phyloP scores from a whole-genome alignment of 1,284 basidiomycete species.

The Microbotryum saponariae region DNA sequence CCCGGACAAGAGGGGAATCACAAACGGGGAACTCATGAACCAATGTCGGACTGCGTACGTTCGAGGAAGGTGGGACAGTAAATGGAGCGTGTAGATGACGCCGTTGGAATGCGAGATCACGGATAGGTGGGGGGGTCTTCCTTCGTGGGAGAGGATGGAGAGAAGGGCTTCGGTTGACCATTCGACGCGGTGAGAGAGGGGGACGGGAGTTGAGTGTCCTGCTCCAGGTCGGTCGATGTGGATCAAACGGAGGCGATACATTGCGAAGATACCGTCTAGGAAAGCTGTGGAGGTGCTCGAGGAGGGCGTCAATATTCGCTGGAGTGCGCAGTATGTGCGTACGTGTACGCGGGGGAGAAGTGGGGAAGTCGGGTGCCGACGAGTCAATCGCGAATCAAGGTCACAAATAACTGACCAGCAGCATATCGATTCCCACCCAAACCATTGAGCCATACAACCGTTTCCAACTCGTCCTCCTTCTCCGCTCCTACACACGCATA shows the following conservation, averaged over 20 bases:
- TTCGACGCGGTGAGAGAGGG: background rate
- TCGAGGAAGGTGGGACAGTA: conserved; percentile 6
- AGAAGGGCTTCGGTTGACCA: conserved; percentile 5
- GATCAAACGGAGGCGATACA: conserved; percentile 7
- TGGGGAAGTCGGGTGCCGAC: background rate
- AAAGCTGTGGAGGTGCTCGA: background rate
- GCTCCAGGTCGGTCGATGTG: conserved; percentile 16
- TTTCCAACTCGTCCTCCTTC: background rate
- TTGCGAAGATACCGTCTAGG: conserved; percentile 7
- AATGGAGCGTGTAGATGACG: conserved; percentile 14
- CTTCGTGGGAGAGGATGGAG: conserved; percentile 12
- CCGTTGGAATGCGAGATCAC: background rate
- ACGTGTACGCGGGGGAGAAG: too few relatives aligned
- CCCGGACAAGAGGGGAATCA: conserved; percentile 12
- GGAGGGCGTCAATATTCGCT: background rate
- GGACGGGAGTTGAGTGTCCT: conserved; percentile 5
- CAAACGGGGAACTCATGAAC: conserved; percentile 13
- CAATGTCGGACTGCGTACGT: background rate
- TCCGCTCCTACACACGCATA: too few relatives aligned
- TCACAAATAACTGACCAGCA: background rate
- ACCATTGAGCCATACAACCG: conserved; percentile 22
- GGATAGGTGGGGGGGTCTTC: background rate
- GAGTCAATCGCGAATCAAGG: background rate
- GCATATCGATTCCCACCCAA: conserved; percentile 18
- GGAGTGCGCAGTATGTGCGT: background rate